These are phyloP conservation scores for Fonsecaea pedrosoi DNA, from an alignment of 2,329 filamentous ascomycete species.

Conservation along the genomic window DNA sequence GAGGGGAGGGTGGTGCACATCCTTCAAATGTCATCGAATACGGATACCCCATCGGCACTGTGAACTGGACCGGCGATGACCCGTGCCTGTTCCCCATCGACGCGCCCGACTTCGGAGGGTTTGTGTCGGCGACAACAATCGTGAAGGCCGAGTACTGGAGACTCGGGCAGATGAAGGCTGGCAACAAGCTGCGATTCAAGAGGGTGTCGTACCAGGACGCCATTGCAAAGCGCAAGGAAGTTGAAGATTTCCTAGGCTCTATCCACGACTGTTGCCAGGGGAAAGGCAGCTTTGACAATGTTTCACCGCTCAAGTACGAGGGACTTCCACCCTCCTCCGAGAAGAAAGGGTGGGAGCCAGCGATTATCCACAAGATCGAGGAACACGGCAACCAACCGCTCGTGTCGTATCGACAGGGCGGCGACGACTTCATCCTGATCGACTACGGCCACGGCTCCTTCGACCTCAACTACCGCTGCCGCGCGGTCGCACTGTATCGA, in stretches of 20 bases:
- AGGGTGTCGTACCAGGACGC: slow-evolving; percentile 61
- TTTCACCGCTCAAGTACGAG: slow-evolving; percentile 44
- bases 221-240: slow-evolving; percentile 51
- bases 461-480: slow-evolving; percentile 64
- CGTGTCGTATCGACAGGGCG: slow-evolving; percentile 53
- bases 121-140: slow-evolving; percentile 63
- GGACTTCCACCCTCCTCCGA: slow-evolving; percentile 37
- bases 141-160: slow-evolving; percentile 67
- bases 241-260: slow-evolving; percentile 54
- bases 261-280: slow-evolving; percentile 52
- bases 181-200: slow-evolving; percentile 60
- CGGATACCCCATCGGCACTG: slow-evolving; percentile 63
- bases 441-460: slow-evolving; percentile 65
- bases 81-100: slow-evolving; percentile 67
- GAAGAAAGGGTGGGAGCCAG: slow-evolving; percentile 41
- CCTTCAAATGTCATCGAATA: slow-evolving; percentile 66
- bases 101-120: slow-evolving; percentile 67
- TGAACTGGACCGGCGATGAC: slow-evolving; percentile 69
- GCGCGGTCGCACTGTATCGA: slow-evolving; percentile 61
- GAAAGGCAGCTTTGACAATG: slow-evolving; percentile 43
- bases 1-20: slow-evolving; percentile 69
- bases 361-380: slow-evolving; percentile 47
- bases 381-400: slow-evolving; percentile 46
- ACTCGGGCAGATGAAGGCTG: slow-evolving; percentile 66
- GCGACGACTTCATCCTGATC: slow-evolving; percentile 62